Evolutionary conservation across 768 basidiomycete genomes (phyloP).

Genomic region (Naganishia randhawae): DNA sequence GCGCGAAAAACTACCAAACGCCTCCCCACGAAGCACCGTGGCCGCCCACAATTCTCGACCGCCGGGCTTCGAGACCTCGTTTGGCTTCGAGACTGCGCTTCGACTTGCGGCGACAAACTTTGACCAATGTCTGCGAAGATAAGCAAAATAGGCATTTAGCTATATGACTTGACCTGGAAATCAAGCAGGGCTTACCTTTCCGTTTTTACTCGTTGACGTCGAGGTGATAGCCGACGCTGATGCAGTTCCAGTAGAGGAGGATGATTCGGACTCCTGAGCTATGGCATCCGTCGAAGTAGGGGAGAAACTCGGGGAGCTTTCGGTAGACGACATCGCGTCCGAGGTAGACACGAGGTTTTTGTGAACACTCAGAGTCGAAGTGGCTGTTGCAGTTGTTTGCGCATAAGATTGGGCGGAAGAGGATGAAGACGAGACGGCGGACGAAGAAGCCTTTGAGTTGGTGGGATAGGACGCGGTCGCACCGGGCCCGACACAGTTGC

Average conservation of each 20-base stretch:
- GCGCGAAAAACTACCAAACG: conserved; percentile 2
- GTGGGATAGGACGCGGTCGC: conserved; percentile 5
- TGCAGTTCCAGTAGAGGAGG: conserved; percentile 4
- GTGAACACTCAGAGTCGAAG: neutral
- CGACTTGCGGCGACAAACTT: conserved; percentile 12
- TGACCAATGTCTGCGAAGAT: conserved; percentile 2
- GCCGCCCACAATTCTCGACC: conserved; percentile 10
- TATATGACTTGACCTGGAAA: neutral
- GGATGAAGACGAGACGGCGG: neutral
- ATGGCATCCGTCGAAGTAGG: too few species aligned
- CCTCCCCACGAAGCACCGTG: conserved; percentile 10
- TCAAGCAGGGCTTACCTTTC: conserved; percentile 10
- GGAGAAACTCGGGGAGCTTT: too few species aligned
- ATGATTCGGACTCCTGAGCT: neutral
- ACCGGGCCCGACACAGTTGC: conserved; percentile 44
- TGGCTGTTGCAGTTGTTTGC: neutral
- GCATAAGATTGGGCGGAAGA: neutral
- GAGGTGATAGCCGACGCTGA: conserved; percentile 8
- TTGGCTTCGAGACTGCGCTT: conserved; percentile 9
- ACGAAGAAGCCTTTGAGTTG: conserved; percentile 11
- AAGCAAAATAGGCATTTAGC: neutral
- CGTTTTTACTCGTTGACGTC: conserved; percentile 5
- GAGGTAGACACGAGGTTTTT: conserved; percentile 1
- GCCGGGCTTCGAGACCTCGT: neutral
- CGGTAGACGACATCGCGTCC: conserved; percentile 5